Evolutionary conservation across 306 rosid genomes (phyloP).

Genomic region (Corylus americana): DNA sequence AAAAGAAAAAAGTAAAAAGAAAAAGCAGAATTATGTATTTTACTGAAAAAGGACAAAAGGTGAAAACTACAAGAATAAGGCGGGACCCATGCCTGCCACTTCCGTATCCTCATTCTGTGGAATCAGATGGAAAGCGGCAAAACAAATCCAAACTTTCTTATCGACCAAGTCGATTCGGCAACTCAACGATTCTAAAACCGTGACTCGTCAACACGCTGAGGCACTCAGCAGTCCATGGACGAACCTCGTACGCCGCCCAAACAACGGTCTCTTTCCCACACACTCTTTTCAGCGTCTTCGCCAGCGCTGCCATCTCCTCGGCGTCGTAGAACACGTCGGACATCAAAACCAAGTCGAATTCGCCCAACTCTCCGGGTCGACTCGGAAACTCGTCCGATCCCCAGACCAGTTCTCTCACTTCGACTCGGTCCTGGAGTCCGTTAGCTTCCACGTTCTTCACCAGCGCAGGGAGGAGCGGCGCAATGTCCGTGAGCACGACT

Average conservation of each 20-base stretch:
- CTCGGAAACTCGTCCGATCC: conserved; percentile 26
- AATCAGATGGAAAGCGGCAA: conserved; percentile 25
- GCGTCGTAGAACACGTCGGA: conserved; percentile 36
- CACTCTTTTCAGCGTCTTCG: conserved; percentile 22
- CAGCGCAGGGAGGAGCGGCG: conserved; percentile 28
- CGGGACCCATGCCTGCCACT: not conserved
- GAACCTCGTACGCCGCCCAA: conserved; percentile 33
- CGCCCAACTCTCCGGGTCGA: not conserved
- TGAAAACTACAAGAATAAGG: not conserved
- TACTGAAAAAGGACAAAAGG: too few relatives aligned
- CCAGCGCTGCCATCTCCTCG: conserved; percentile 30
- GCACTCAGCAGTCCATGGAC: conserved; percentile 39
- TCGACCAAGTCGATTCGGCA: conserved; percentile 10
- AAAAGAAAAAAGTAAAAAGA: too few relatives aligned
- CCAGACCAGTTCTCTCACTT: conserved; percentile 39
- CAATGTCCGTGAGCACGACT: conserved; percentile 34
- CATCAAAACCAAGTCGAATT: conserved; percentile 40
- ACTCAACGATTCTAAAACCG: conserved; percentile 36
- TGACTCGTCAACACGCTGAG: conserved; percentile 26
- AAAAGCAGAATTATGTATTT: not conserved
- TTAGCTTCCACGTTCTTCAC: conserved; percentile 33
- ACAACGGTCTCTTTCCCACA: conserved; percentile 18
- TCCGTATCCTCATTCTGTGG: conserved; percentile 10
- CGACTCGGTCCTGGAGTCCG: conserved; percentile 29
- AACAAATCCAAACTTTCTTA: not conserved